Evolutionary conservation across 768 basidiomycete species (phyloP), one percentile per base, ranked within the genome.

Genomic region (Termitomyces sp.): DNA sequence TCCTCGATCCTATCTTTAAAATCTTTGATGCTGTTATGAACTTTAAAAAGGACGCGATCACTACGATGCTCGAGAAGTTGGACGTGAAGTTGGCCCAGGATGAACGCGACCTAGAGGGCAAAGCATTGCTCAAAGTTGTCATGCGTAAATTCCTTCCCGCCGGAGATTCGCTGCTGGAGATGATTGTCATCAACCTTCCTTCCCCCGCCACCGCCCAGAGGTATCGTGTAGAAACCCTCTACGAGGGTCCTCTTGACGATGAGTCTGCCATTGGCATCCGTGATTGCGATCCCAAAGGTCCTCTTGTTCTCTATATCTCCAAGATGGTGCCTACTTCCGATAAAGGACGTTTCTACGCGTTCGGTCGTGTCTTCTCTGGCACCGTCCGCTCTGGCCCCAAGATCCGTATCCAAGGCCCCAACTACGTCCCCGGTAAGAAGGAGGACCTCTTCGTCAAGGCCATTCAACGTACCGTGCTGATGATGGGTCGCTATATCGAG

Each of bases 301-400:
- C 97, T 63, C 89, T 99, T 62, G 95, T 98, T 71, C 85, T 96
- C 63, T 99, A 99, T 78, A 82, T 99, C 78, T 98, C 97, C 65
- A 98, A 98, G 87, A 98, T 99, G 97, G 97, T 98, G 68, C 97
- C 97, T 62, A 98, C 97, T 42, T 97, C 97, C 66, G 97, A 99
- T 77, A 98, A 98, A 80, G 97, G 97, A 69, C 95, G 97, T 60
- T 99, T 98, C 91, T 98, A 98, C 77, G 97, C 97, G 61, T 99
- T 99, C 76, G 97, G 97, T 76, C 97, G 97, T 84, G 89, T 99
- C 80, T 99, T 99, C 85, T 92, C 97, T 62, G 97, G 97, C 70
- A 98, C 95, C 61, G 95, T 98, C 70, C 88, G 85, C 65, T 86
- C 97, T 57, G 97, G 97, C 56, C 97, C 97, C 70, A 99, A 99